Evolutionary conservation across 164 flowering plant species (phyloP).

Genomic region (Kingdonia uniflora): DNA sequence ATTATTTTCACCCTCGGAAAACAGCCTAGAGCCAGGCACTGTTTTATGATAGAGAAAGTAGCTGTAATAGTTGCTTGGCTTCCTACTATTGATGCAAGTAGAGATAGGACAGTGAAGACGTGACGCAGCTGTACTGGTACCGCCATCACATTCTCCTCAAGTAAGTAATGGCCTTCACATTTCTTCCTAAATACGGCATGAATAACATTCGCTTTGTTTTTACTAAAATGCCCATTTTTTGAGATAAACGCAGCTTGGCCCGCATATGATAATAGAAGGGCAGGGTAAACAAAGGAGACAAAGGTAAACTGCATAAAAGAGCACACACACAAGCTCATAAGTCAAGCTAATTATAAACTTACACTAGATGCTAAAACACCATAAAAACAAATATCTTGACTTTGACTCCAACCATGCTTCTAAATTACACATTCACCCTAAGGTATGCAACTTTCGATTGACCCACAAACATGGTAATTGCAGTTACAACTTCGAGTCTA

Average conservation of each 20-base stretch:
- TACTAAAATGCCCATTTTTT: background rate
- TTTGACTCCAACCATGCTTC: too few species aligned
- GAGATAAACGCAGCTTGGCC: slow-evolving; percentile 96
- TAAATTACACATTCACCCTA: too few species aligned
- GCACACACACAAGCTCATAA: too few species aligned
- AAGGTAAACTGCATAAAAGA: slow-evolving; percentile 55
- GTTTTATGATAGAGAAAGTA: slow-evolving; percentile 55
- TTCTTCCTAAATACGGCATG: background rate
- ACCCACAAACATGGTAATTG: too few species aligned
- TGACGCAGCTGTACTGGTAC: slow-evolving; percentile 29
- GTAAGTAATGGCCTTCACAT: background rate
- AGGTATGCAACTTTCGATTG: too few species aligned
- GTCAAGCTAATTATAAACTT: too few species aligned
- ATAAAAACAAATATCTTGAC: too few species aligned
- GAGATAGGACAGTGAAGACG: slow-evolving; percentile 35
- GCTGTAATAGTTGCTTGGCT: slow-evolving; percentile 70
- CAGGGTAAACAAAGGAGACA: slow-evolving; percentile 61
- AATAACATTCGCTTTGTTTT: background rate
- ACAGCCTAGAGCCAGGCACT: slow-evolving; percentile 52
- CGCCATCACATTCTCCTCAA: slow-evolving; percentile 14
- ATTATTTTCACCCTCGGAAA: slow-evolving; percentile 57
- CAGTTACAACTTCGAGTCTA: too few species aligned
- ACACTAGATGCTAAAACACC: too few species aligned
- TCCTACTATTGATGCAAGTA: slow-evolving; percentile 45
- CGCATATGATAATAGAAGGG: slow-evolving; percentile 70